Evolutionary conservation across 805 yeast species (phyloP), one percentile per base, ranked within the genome.

Genomic region (Isabelozyma rhagii): DNA sequence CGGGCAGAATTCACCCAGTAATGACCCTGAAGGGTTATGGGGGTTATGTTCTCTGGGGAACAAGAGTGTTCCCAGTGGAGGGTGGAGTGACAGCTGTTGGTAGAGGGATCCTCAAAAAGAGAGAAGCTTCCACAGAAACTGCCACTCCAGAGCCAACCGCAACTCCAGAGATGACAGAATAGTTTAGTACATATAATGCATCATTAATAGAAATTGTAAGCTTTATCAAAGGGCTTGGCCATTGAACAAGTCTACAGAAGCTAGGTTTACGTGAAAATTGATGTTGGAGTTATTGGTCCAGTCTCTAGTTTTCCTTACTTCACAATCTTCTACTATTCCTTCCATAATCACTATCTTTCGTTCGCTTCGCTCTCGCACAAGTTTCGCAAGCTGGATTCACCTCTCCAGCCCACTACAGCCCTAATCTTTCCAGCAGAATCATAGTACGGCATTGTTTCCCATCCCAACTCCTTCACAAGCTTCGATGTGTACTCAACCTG

Each of bases 21-120:
- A 94, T 94, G 99, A 89, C 97, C 0, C 84, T 86, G 78, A 79
- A 89, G 59, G 91, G 96, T 6, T 92, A 87, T 50, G 98, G 97
- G 34, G 99, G 99, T 0, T 93, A 83, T 64, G 64, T 94, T 2
- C 71, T 91, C 55, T 79, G 83, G 73, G 96, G 93, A 3, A 80
- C 88, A 13, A 77, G 88, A 45, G 97, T 94, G 0, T 71, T 83
- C 47, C 97, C 97, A 2, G 68, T 75, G 43, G 85, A 80, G 34
- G 36, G 36, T 10, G 75, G 76, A 38, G 81, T 82, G 43, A 81
- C 80, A 14, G 87, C 89, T 10, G 85, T 88, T 5, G 89, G 90
- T 5, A 82, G 88, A 51, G 84, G 87, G 41, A 67, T 77, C 39
- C 63, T 75, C 34, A 77, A 77, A 63, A 74, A 74, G 60, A 60